A percentile compares a stretch with the other conserved stretches of the same genome.
Evolutionary conservation across 495 filamentous ascomycete species (phyloP).

Genomic region (Neurospora discreta): DNA sequence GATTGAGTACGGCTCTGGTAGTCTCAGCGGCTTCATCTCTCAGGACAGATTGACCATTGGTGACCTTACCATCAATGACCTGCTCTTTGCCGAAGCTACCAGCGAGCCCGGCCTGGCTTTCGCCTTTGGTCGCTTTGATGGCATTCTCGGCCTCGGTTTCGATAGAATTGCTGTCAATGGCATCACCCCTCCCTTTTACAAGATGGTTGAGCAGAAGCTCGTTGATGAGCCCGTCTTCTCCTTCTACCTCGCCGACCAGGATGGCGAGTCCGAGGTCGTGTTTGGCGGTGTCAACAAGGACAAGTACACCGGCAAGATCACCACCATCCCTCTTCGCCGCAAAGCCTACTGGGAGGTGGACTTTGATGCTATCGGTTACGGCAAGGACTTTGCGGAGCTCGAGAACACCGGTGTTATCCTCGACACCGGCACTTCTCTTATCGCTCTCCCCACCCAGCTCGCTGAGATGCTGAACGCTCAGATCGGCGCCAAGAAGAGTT

Average conservation of each 20-base stretch:
- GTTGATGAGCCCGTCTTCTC: conserved; percentile 90
- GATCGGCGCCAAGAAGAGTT: conserved; percentile 96
- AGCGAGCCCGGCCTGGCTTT: conserved; percentile 91
- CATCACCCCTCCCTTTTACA: conserved; percentile 92
- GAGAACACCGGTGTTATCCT: conserved; percentile 92
- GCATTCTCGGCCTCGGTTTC: conserved; percentile 91
- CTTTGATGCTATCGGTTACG: conserved; percentile 82
- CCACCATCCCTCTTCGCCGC: conserved; percentile 83
- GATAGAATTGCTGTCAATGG: conserved; percentile 93
- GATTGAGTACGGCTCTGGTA: conserved; percentile 93
- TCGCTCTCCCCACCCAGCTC: conserved; percentile 83
- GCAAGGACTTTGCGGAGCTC: conserved; percentile 70
- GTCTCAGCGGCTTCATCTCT: conserved; percentile 88
- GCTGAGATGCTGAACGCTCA: conserved; percentile 96
- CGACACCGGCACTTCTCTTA: conserved; percentile 97
- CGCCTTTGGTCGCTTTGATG: conserved; percentile 96
- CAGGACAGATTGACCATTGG: conserved; percentile 78
- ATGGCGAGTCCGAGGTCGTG: conserved; percentile 71
- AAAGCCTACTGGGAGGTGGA: conserved; percentile 99
- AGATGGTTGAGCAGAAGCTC: conserved; percentile 78
- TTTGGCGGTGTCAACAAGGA: conserved; percentile 86
- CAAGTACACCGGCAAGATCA: conserved; percentile 84
- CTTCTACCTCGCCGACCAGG: conserved; percentile 78
- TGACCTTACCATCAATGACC: conserved; percentile 73
- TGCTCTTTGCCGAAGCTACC: conserved; percentile 94